phyloP scores from a whole-genome alignment of 2,329 filamentous ascomycete genomes.

The Xylariaceae sp. region DNA sequence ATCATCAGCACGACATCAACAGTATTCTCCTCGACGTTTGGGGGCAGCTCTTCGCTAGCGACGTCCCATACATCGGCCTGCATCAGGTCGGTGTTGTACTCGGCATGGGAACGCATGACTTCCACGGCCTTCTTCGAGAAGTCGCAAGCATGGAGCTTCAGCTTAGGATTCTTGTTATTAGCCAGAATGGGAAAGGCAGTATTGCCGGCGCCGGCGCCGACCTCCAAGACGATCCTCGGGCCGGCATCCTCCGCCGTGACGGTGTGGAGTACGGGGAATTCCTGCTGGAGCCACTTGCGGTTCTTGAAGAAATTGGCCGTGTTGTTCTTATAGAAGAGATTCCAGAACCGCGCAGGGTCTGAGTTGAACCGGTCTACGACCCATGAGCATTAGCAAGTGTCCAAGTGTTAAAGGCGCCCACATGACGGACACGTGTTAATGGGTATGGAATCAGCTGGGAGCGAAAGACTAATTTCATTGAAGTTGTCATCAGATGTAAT shows the following conservation, averaged over 20 bases:
- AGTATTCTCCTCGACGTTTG: constrained; percentile 66
- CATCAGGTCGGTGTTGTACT: constrained; percentile 67
- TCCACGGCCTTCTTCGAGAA: constrained; percentile 94
- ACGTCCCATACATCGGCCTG: constrained; percentile 95
- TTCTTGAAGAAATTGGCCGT: constrained; percentile 98
- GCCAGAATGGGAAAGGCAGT: constrained; percentile 88
- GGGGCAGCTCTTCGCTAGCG: constrained; percentile 65
- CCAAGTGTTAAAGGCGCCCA: neutral
- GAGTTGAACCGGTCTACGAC: constrained; percentile 71
- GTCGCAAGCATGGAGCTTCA: constrained; percentile 90
- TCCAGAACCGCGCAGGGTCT: constrained; percentile 95
- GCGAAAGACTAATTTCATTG: constrained; percentile 59
- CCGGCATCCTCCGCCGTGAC: constrained; percentile 67
- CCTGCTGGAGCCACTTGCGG: constrained; percentile 92
- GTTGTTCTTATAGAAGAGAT: constrained; percentile 97
- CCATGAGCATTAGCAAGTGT: constrained; percentile 9
- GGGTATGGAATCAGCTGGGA: constrained; percentile 58
- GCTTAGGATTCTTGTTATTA: constrained; percentile 72
- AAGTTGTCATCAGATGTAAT: constrained; percentile 56
- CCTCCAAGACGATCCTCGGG: constrained; percentile 69
- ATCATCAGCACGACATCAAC: constrained; percentile 93
- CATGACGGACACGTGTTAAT: neutral
- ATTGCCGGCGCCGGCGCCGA: constrained; percentile 93
- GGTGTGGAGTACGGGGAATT: constrained; percentile 82
- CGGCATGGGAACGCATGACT: constrained; percentile 75